phyloP scores from a whole-genome alignment of 495 filamentous ascomycete species.

The Choiromyces venosus region DNA sequence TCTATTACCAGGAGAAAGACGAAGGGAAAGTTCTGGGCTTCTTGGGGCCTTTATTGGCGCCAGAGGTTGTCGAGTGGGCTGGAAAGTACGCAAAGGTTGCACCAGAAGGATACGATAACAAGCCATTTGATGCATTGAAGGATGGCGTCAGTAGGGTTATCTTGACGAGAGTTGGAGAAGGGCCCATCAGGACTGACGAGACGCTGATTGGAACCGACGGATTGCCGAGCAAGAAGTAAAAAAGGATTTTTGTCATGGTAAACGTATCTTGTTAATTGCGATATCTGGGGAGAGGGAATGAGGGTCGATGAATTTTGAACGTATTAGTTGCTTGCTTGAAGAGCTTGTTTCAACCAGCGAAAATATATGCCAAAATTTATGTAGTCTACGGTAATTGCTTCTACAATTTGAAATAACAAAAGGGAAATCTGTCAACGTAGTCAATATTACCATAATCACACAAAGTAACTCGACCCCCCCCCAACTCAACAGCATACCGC shows the following conservation, averaged over 20 bases:
- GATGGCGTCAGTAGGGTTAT: conserved; percentile 83
- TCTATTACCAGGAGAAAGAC: conserved; percentile 84
- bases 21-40: conserved; percentile 63
- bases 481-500: too few species aligned
- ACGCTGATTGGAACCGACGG: conserved; percentile 70
- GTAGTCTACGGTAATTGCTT: not conserved
- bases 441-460: too few species aligned
- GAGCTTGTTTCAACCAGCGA: not conserved
- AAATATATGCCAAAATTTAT: not conserved
- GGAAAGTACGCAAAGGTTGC: conserved; percentile 49
- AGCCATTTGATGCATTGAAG: conserved; percentile 57
- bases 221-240: conserved; percentile 45
- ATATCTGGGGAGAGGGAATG: not conserved
- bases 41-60: conserved; percentile 54
- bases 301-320: not conserved
- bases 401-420: not conserved
- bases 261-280: not conserved
- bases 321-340: not conserved
- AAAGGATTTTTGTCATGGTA: not conserved
- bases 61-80: conserved; percentile 59
- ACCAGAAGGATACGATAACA: conserved; percentile 52
- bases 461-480: too few species aligned
- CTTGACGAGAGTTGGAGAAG: conserved; percentile 83
- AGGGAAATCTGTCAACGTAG: too few species aligned
- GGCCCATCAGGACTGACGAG: conserved; percentile 70